These are phyloP conservation scores for Nidula niveotomentosa DNA, from an alignment of 1,284 basidiomycete species.

Conservation along the genomic window DNA sequence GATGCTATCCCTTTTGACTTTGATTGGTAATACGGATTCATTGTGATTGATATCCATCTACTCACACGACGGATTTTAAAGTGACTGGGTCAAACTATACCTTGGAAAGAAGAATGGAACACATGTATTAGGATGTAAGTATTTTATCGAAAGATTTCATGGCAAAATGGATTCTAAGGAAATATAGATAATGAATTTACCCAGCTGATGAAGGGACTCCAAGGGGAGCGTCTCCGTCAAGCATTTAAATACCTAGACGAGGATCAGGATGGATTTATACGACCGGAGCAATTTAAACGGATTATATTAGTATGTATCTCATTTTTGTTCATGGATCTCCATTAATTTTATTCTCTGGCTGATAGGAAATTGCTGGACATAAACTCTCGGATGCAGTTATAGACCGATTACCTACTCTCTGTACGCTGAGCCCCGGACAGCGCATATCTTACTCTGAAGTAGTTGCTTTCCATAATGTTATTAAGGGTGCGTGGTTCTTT, in stretches of 20 bases:
- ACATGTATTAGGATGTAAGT: constrained; percentile 90
- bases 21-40: constrained; percentile 58
- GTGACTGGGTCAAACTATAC: constrained; percentile 94
- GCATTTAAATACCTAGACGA: constrained; percentile 89
- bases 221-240: constrained; percentile 93
- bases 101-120: constrained; percentile 87
- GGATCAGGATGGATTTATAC: constrained; percentile 90
- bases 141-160: background rate
- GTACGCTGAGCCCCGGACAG: constrained; percentile 83
- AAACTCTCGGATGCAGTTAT: constrained; percentile 92
- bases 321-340: background rate
- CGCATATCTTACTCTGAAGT: constrained; percentile 95
- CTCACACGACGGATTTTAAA: constrained; percentile 20
- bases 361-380: constrained; percentile 89
- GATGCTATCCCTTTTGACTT: constrained; percentile 94
- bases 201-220: constrained; percentile 94
- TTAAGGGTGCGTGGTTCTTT: constrained; percentile 46
- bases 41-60: too few species aligned
- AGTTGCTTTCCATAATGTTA: constrained; percentile 93
- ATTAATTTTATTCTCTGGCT: background rate
- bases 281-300: constrained; percentile 88
- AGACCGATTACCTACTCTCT: constrained; percentile 86
- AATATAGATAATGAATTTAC: constrained; percentile 88
- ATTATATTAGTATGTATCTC: constrained; percentile 76
- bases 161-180: background rate